Base-by-base conservation (phyloP, 768 basidiomycete genomes). In the Mycena olivaceomarginata region DNA sequence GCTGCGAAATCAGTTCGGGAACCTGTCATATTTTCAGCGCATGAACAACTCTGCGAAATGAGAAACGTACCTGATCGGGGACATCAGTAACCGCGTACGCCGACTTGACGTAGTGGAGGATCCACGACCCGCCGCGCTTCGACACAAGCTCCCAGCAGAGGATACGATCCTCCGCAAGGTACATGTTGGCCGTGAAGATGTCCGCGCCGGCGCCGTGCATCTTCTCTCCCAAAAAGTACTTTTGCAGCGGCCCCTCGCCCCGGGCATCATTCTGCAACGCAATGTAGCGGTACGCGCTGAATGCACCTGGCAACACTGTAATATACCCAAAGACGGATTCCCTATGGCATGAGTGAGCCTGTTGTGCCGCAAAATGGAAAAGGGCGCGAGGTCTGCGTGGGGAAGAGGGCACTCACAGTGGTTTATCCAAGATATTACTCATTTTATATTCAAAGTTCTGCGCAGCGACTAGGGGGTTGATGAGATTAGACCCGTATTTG, bases 401-500 rank as follows among this genome's bases (percentile, higher is more conserved):
- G 64, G 72, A 12, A 31, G 59, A 40, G 15, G 45, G 43, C 66
- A 89, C 88, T 57, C 75, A 91, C 85, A 98, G 84, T 5, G 97
- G 96, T 83, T 97, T 97, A 84, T 97, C 97, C 72, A 98, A 86
- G 81, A 98, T 98, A 82, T 96, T 94, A 82, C 95, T 94, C 77
- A 95, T 91, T 85, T 98, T 98, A 87, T 98, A 98, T 85, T 98
- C 96, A 82, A 98, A 99, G 83, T 98, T 98, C 83, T 98, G 98
- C 0, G 97, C 96, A 1, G 98, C 97, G 5, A 98, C 95, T 85
- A 96, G 87, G 0, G 97, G 97, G 81, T 98, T 98, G 72, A 98
- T 79, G 48, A 98, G 87, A 82, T 96, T 93, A 80, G 88, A 85
- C 40, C 95, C 94, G 77, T 91, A 97, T 86, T 93, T 95, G 75